phyloP scores from a whole-genome alignment of 108 stramenopile genomes.

The Cyclotella choctawhatcheeana region DNA sequence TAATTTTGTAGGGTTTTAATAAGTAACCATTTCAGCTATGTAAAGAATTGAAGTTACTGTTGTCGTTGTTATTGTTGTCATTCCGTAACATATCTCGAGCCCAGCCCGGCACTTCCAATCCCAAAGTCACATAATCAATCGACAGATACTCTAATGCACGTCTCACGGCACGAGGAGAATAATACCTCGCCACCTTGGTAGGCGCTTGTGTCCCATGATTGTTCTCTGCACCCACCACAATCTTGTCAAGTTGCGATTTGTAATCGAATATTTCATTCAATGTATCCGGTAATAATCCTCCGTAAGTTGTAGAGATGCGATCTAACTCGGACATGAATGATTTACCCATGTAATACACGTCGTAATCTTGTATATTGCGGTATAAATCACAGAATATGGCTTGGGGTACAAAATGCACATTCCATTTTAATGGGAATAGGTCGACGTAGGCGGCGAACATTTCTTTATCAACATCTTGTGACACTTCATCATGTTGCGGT shows the following conservation, averaged over 20 bases:
- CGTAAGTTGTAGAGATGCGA: constrained; percentile 35
- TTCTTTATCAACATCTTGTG: constrained; percentile 35
- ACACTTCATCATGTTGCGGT: constrained; percentile 11
- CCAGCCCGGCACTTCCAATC: constrained; percentile 61
- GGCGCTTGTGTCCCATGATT: constrained; percentile 32
- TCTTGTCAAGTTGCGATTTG: constrained; percentile 7
- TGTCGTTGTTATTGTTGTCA: too few relatives aligned
- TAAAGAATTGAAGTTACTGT: too few relatives aligned
- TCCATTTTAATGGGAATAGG: constrained; percentile 66
- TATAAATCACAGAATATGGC: constrained; percentile 64
- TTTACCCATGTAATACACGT: constrained; percentile 60
- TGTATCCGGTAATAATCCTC: constrained; percentile 11
- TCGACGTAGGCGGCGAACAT: constrained; percentile 68
- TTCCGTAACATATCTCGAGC: constrained; percentile 57
- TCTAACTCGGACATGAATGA: constrained; percentile 45
- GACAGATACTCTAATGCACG: constrained; percentile 64
- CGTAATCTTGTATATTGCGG: constrained; percentile 52
- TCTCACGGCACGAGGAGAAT: constrained; percentile 58
- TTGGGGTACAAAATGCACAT: constrained; percentile 67
- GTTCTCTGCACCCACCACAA: constrained; percentile 20
- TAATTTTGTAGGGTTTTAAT: too few relatives aligned
- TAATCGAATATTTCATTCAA: constrained; percentile 43
- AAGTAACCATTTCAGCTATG: too few relatives aligned
- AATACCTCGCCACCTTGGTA: constrained; percentile 48
- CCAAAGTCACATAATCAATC: constrained; percentile 62